Evolutionary conservation across 331 rosid genomes (phyloP), one percentile per base, ranked within the genome.

Genomic region (Malus hybrid): DNA sequence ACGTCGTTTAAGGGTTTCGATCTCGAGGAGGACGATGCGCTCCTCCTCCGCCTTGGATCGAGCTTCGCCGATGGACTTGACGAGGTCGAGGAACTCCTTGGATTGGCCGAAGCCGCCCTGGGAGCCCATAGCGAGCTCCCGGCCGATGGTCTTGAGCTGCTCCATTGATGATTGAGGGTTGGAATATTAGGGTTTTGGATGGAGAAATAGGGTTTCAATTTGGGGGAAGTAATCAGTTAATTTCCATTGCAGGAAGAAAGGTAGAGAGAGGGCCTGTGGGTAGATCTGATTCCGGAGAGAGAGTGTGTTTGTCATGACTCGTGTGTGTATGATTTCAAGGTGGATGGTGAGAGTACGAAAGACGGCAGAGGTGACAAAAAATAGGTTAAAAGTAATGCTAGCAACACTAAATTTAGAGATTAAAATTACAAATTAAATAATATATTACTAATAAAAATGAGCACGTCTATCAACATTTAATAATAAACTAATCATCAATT

Each of bases 31-130:
- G 64, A 92, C 91, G 82, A 92, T 92, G 44, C 97, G 87, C 52
- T 92, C 97, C 66, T 92, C 97, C 29, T 92, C 97, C 3, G 97
- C 91, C 63, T 92, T 92, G 73, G 96, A 92, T 87, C 96, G 89
- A 36, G 96, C 91, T 69, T 92, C 97, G 16, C 97, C 97, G 79
- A 92, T 92, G 77, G 97, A 87, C 85, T 92, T 92, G 30, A 92
- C 88, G 24, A 92, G 91, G 79, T 92, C 97, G 24, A 90, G 82
- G 60, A 92, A 90, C 84, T 92, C 97, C 86, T 92, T 92, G 46
- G 97, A 90, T 68, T 88, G 93, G 2, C 92, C 96, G 87, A 92
- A 92, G 50, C 93, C 92, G 57, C 93, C 93, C 57, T 90, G 93
- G 63, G 97, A 86, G 30, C 93, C 97, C 97, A 92, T 88, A n/a